Percentiles rank a stretch among this genome's conserved stretches.
These are phyloP conservation scores for Citropsis articulata DNA, from an alignment of 345 rosid genomes.

Conservation along the genomic window DNA sequence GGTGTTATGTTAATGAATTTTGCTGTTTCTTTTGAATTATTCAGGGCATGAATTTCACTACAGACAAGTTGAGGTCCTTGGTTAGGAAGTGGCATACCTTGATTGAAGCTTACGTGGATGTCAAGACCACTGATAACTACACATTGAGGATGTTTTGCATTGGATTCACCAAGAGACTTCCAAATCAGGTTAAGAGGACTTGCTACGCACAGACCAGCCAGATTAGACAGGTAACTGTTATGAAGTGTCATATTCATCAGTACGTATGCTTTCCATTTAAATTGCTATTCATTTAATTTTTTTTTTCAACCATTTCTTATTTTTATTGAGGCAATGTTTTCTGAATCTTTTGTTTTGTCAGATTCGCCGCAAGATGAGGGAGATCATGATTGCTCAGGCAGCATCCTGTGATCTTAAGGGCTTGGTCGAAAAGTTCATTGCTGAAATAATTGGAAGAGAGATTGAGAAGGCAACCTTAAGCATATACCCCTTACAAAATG, in stretches of 20 bases:
- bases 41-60: slow-evolving; percentile 94
- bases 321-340: not conserved
- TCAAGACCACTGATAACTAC: slow-evolving; percentile 85
- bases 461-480: slow-evolving; percentile 81
- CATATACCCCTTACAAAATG: slow-evolving; percentile 88
- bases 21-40: not conserved
- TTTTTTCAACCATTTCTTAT: not conserved
- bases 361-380: slow-evolving; percentile 95
- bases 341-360: slow-evolving; percentile 14
- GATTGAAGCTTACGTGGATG: slow-evolving; percentile 95
- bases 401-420: slow-evolving; percentile 90
- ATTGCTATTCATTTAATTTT: not conserved
- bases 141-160: slow-evolving; percentile 92
- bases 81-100: slow-evolving; percentile 94
- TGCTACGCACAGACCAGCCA: slow-evolving; percentile 97
- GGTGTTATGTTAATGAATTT: not conserved
- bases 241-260: not conserved
- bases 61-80: slow-evolving; percentile 92
- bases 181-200: slow-evolving; percentile 91
- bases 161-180: slow-evolving; percentile 89
- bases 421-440: slow-evolving; percentile 73
- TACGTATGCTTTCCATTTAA: not conserved
- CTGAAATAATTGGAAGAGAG: slow-evolving; percentile 82
- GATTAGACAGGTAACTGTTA: slow-evolving; percentile 56
- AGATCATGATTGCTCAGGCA: slow-evolving; percentile 78